Conservation (phyloP, 2,329 filamentous ascomycete species). For the Colletotrichum kahawae region DNA sequence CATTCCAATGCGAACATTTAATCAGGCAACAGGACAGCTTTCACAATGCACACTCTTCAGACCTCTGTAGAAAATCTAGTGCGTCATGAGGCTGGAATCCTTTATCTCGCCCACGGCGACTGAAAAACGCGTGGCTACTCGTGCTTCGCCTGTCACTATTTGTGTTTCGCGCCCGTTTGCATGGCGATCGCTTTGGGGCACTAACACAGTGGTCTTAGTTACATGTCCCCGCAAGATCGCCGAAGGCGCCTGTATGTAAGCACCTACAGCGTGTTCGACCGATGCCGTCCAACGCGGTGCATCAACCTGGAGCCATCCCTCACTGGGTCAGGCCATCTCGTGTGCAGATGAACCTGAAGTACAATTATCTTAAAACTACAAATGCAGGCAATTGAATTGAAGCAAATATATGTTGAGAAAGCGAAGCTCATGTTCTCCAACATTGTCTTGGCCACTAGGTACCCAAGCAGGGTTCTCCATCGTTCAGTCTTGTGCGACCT, state of each 20-base stretch:
- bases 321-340: too few relatives aligned
- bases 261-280: not conserved
- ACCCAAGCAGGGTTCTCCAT: not conserved
- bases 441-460: not conserved
- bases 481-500: not conserved
- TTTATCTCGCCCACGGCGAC: not conserved
- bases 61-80: not conserved
- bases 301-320: not conserved
- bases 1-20: not conserved
- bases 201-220: not conserved
- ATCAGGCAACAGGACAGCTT: not conserved
- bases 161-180: not conserved
- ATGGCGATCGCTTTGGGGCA: not conserved
- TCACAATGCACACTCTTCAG: not conserved
- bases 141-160: not conserved
- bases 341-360: not conserved
- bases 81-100: not conserved
- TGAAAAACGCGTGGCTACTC: not conserved
- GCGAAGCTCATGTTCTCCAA: not conserved
- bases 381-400: not conserved
- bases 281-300: not conserved
- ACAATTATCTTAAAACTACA: not conserved
- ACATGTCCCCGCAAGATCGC: not conserved
- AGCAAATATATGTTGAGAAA: not conserved
- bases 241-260: not conserved